Evolutionary conservation across 2,329 filamentous ascomycete species (phyloP).

Genomic region (Didymella pinodella): DNA sequence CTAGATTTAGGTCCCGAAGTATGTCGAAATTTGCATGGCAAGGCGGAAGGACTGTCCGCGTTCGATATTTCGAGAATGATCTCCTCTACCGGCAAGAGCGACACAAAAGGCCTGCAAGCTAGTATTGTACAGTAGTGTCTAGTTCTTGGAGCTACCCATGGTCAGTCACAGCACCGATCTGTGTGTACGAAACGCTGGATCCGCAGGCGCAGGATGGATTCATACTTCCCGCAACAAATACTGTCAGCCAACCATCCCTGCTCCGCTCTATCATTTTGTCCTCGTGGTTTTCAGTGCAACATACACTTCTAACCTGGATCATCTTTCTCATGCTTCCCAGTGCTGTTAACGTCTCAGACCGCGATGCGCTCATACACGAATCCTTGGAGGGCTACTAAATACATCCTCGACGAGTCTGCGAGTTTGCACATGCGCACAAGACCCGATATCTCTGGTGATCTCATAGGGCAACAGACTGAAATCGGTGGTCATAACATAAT

Average conservation of each 20-base stretch:
- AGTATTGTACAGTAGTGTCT: neutral
- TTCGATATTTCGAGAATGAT: too few relatives aligned
- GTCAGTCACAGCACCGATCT: neutral
- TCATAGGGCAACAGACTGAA: neutral
- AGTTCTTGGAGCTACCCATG: neutral
- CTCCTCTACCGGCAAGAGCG: too few relatives aligned
- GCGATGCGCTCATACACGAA: neutral
- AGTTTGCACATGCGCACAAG: neutral
- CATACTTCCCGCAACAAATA: neutral
- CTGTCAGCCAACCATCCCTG: neutral
- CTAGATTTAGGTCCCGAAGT: too few relatives aligned
- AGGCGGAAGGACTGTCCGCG: too few relatives aligned
- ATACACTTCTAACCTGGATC: neutral
- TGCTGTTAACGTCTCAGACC: neutral
- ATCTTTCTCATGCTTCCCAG: neutral
- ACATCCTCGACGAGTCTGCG: neutral
- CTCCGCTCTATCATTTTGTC: neutral
- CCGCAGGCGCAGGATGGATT: neutral
- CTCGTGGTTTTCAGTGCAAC: too few relatives aligned
- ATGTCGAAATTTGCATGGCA: too few relatives aligned
- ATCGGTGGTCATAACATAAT: neutral
- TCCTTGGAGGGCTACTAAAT: neutral
- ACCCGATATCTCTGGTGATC: neutral
- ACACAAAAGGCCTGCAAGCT: neutral
- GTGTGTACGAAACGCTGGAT: neutral